These are phyloP conservation scores for Amaranthus tricolor DNA, from an alignment of 179 eudicot genomes.

Conservation along the genomic window DNA sequence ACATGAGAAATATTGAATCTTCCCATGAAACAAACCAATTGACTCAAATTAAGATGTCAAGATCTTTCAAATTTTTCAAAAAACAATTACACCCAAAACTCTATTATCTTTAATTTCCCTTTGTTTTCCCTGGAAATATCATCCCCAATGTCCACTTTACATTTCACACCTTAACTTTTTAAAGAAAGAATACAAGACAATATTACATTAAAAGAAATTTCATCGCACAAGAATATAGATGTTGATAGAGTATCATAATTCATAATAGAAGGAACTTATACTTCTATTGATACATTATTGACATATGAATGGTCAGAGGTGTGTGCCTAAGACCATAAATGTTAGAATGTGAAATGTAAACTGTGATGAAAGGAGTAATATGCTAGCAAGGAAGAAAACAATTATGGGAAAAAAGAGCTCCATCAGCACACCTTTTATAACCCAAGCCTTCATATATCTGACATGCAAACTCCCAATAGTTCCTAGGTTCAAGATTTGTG, in stretches of 20 bases:
- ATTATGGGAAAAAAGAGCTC: not conserved
- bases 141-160: too few species aligned
- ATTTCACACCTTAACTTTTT: too few species aligned
- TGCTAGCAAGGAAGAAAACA: slow-evolving; percentile 10
- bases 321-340: too few species aligned
- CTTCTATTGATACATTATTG: too few species aligned
- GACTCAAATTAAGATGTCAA: not conserved
- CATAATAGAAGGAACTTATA: too few species aligned
- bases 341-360: too few species aligned
- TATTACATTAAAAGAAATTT: too few species aligned
- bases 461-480: slow-evolving; percentile 65
- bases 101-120: not conserved
- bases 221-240: too few species aligned
- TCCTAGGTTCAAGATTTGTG: slow-evolving; percentile 71
- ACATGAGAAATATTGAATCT: too few species aligned
- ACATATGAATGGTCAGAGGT: too few species aligned
- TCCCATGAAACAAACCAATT: not conserved
- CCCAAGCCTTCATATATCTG: slow-evolving; percentile 70
- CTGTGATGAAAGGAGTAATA: not conserved
- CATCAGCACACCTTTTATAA: slow-evolving; percentile 60
- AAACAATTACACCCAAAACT: not conserved
- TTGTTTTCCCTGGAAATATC: not conserved
- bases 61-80: not conserved
- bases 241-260: too few species aligned
- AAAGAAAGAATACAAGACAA: too few species aligned